phyloP scores from a whole-genome alignment of 1,284 basidiomycete species.

The Pseudozyma tsukubaensis region DNA sequence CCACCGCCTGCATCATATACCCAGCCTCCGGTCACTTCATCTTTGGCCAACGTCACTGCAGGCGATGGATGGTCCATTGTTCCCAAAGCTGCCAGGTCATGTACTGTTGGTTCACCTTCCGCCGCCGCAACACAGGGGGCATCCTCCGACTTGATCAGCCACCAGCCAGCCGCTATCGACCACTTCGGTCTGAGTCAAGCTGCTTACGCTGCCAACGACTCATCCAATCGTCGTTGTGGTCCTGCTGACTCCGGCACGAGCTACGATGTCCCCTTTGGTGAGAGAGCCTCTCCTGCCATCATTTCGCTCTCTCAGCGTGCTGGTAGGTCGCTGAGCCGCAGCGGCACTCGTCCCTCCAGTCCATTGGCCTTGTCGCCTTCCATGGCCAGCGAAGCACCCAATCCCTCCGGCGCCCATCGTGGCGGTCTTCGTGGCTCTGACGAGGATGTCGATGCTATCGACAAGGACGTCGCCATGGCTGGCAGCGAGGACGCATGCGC shows the following conservation, averaged over 20 bases:
- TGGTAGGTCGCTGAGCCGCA: slow-evolving; percentile 32
- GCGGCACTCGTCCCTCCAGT: slow-evolving; percentile 25
- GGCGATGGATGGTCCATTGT: slow-evolving; percentile 47
- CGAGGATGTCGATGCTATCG: slow-evolving; percentile 32
- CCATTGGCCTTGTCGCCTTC: slow-evolving; percentile 29
- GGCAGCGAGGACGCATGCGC: slow-evolving; percentile 12
- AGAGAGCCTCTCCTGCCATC: slow-evolving; percentile 46
- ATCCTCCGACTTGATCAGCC: too few species aligned
- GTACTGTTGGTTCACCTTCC: not conserved
- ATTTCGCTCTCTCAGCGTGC: slow-evolving; percentile 40
- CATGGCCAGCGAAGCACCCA: slow-evolving; percentile 17
- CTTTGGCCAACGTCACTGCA: slow-evolving; percentile 25
- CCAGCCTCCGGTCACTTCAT: slow-evolving; percentile 32
- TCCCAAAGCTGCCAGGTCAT: slow-evolving; percentile 22
- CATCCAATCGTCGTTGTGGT: slow-evolving; percentile 35
- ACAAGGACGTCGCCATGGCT: slow-evolving; percentile 27
- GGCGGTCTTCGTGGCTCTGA: slow-evolving; percentile 51
- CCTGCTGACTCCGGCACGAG: slow-evolving; percentile 20
- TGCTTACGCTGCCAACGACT: slow-evolving; percentile 33
- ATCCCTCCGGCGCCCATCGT: slow-evolving; percentile 45
- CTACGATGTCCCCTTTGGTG: slow-evolving; percentile 48
- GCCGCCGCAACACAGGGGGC: slow-evolving; percentile 7
- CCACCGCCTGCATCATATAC: slow-evolving; percentile 31
- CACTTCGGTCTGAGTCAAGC: slow-evolving; percentile 23
- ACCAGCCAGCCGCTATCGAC: slow-evolving; percentile 9